phyloP scores from a whole-genome alignment of 352 stramenopile genomes.

The Aphanomyces stellatus region DNA sequence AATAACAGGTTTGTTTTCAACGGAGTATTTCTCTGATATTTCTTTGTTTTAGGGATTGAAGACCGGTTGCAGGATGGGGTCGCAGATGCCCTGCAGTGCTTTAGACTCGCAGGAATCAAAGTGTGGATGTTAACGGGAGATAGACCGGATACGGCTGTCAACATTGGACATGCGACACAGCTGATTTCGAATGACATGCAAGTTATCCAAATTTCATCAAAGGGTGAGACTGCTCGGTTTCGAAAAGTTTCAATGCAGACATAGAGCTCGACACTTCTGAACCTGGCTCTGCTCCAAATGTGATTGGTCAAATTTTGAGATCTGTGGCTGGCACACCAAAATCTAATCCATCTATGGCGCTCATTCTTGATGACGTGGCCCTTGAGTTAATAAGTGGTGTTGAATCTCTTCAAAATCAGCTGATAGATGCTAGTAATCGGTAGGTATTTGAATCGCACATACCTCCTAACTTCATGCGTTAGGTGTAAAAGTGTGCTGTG shows the following conservation, averaged over 20 bases:
- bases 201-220: slow-evolving; percentile 27
- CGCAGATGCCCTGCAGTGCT: slow-evolving; percentile 44
- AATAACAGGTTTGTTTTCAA: slow-evolving; percentile 26
- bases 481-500: slow-evolving; percentile 91
- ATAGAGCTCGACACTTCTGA: slow-evolving; percentile 10
- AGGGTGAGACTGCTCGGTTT: neutral
- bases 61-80: slow-evolving; percentile 58
- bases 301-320: slow-evolving; percentile 11
- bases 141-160: slow-evolving; percentile 50
- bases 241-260: neutral
- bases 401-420: slow-evolving; percentile 30
- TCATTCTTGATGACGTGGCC: slow-evolving; percentile 43
- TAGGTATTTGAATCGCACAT: too few species aligned
- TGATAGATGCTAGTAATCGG: slow-evolving; percentile 35
- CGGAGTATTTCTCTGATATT: neutral
- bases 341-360: slow-evolving; percentile 20
- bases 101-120: slow-evolving; percentile 56
- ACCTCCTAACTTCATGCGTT: too few species aligned
- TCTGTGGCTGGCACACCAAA: neutral
- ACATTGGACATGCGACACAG: slow-evolving; percentile 44
- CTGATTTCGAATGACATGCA: slow-evolving; percentile 48
- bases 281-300: too few species aligned
- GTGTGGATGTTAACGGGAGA: slow-evolving; percentile 73
- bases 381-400: slow-evolving; percentile 36
- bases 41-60: slow-evolving; percentile 36